Conservation (phyloP, 1,284 basidiomycete genomes). For the Lentinus polychrous region DNA sequence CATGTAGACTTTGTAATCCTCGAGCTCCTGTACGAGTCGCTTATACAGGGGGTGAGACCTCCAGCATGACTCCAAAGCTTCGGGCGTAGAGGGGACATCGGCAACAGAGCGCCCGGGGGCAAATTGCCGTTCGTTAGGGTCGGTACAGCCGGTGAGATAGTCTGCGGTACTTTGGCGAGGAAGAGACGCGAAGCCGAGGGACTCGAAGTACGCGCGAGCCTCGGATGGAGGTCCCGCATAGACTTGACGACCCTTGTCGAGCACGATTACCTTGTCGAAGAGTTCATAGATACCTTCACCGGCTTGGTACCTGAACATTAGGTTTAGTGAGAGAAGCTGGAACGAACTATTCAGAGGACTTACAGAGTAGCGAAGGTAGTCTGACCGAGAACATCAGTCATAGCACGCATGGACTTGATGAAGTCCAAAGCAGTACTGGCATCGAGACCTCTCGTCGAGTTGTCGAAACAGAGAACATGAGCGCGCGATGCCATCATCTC, state of each 20-base stretch:
- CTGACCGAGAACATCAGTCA: constrained; percentile 72
- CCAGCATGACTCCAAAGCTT: constrained; percentile 68
- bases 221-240: constrained; percentile 71
- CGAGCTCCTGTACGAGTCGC: constrained; percentile 43
- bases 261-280: constrained; percentile 59
- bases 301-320: constrained; percentile 63
- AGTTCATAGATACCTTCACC: constrained; percentile 68
- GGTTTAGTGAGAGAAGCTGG: background rate
- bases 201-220: constrained; percentile 75
- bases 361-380: constrained; percentile 75
- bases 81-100: constrained; percentile 70
- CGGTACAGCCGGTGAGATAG: constrained; percentile 78
- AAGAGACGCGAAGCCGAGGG: constrained; percentile 68
- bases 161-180: constrained; percentile 73
- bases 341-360: constrained; percentile 30
- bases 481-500: constrained; percentile 81
- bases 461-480: constrained; percentile 78
- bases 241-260: constrained; percentile 79
- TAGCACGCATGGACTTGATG: constrained; percentile 62
- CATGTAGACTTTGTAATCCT: constrained; percentile 62
- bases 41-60: constrained; percentile 44
- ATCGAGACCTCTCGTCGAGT: constrained; percentile 81
- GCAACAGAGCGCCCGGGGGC: constrained; percentile 56
- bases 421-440: constrained; percentile 83
- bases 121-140: constrained; percentile 83